phyloP scores from a whole-genome alignment of 2,329 filamentous ascomycete species.

The Alternaria sp. region DNA sequence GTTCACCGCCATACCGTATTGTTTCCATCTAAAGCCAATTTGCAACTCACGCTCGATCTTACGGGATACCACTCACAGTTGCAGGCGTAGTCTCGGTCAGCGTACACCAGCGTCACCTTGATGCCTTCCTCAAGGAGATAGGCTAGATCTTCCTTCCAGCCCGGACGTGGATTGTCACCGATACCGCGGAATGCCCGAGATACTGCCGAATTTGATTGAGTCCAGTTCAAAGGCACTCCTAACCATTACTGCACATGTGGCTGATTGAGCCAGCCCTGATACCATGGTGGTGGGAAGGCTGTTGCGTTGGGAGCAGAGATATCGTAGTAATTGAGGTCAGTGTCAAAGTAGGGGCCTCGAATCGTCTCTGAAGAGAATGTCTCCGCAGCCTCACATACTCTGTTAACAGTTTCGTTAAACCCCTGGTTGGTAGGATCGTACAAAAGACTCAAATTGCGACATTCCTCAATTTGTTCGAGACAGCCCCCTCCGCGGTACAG shows the following conservation, averaged over 20 bases:
- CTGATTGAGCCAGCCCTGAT: conserved; percentile 65
- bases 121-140: conserved; percentile 62
- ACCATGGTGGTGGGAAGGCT: conserved; percentile 53
- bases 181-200: conserved; percentile 57
- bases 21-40: neutral
- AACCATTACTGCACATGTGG: conserved; percentile 63
- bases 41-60: neutral
- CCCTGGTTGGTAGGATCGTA: conserved; percentile 61
- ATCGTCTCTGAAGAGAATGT: conserved; percentile 57
- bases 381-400: conserved; percentile 56
- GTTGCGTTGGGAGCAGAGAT: conserved; percentile 62
- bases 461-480: conserved; percentile 62
- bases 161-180: conserved; percentile 60
- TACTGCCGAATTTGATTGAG: conserved; percentile 54
- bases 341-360: conserved; percentile 56
- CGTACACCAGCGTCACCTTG: conserved; percentile 46
- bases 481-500: conserved; percentile 61
- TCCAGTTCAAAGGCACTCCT: conserved; percentile 68
- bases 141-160: conserved; percentile 59
- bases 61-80: conserved; percentile 55
- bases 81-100: conserved; percentile 56
- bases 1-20: conserved; percentile 72
- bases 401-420: conserved; percentile 50
- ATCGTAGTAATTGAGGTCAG: conserved; percentile 65
- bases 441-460: conserved; percentile 57